These are phyloP conservation scores for Heimioporus sp. DNA, from an alignment of 768 basidiomycete species.

Conservation along the genomic window DNA sequence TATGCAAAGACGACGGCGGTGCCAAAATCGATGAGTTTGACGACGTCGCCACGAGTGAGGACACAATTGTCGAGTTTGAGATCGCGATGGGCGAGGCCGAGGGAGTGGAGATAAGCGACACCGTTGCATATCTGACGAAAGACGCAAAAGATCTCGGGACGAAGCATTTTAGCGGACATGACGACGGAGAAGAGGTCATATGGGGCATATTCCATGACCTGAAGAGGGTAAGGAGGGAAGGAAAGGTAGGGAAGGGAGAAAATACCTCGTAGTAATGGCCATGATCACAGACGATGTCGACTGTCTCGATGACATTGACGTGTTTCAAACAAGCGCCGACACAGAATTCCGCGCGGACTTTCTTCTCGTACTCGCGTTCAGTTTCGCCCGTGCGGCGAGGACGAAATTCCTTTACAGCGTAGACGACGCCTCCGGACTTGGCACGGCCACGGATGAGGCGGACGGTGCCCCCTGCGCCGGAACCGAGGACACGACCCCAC, in stretches of 20 bases:
- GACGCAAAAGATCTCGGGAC: conserved; percentile 98
- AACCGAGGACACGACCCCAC: conserved; percentile 94
- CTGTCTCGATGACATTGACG: conserved; percentile 93
- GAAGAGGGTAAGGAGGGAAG: conserved; percentile 4
- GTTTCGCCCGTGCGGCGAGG: conserved; percentile 85
- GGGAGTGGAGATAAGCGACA: conserved; percentile 95
- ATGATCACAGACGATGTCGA: conserved; percentile 97
- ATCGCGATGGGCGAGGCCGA: conserved; percentile 97
- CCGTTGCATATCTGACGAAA: conserved; percentile 98
- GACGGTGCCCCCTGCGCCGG: conserved; percentile 98
- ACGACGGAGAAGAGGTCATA: conserved; percentile 98
- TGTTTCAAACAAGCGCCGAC: conserved; percentile 95
- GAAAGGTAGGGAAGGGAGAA: conserved; percentile 1
- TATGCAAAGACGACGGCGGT: conserved; percentile 99
- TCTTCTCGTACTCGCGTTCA: conserved; percentile 98
- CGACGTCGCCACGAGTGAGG: conserved; percentile 91
- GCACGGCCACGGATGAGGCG: conserved; percentile 84
- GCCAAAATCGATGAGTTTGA: conserved; percentile 99
- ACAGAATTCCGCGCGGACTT: conserved; percentile 98
- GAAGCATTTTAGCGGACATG: conserved; percentile 99
- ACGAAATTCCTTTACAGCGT: conserved; percentile 97
- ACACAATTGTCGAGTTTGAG: conserved; percentile 99
- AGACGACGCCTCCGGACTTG: conserved; percentile 83
- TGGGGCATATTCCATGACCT: conserved; percentile 99
- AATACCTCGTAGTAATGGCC: conserved; percentile 97